Percentiles rank a stretch among this genome's conserved stretches.
phyloP scores from a whole-genome alignment of 768 basidiomycete genomes.

The Suillus sp. region DNA sequence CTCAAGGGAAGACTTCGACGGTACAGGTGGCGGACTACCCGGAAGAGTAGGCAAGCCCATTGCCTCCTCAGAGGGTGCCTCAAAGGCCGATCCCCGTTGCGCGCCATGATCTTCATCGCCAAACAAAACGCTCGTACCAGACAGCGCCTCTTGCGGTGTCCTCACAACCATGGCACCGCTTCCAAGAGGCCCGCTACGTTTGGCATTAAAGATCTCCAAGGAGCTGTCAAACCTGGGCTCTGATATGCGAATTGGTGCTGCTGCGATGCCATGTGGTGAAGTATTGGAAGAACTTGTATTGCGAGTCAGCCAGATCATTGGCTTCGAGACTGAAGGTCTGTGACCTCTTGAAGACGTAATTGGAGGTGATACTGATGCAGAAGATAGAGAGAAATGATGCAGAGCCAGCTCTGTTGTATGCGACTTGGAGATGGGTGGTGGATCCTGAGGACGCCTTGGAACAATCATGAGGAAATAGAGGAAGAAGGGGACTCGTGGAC shows the following conservation, averaged over 20 bases:
- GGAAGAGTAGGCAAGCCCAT: conserved; percentile 34
- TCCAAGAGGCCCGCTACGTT: conserved; percentile 58
- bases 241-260: conserved; percentile 43
- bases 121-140: conserved; percentile 25
- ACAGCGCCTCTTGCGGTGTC: conserved; percentile 79
- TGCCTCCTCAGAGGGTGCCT: conserved; percentile 21
- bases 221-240: conserved; percentile 43
- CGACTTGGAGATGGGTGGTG: conserved; percentile 14
- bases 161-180: conserved; percentile 73
- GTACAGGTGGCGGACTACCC: conserved; percentile 57
- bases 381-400: conserved; percentile 15
- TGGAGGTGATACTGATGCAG: conserved; percentile 31
- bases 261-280: conserved; percentile 23
- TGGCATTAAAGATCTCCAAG: conserved; percentile 31
- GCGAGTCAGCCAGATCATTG: conserved; percentile 47
- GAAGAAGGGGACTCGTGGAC: conserved; percentile 8
- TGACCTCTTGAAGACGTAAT: conserved; percentile 32
- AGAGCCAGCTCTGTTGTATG: conserved; percentile 33
- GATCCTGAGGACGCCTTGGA: conserved; percentile 25
- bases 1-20: conserved; percentile 20
- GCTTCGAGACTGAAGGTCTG: conserved; percentile 41
- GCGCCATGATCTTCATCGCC: conserved; percentile 19
- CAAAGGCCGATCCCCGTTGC: conserved; percentile 14
- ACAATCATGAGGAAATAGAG: conserved; percentile 24
- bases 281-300: conserved; percentile 36